Base-by-base conservation (phyloP, 441 rosid genomes). In the Adansonia gregorii region DNA sequence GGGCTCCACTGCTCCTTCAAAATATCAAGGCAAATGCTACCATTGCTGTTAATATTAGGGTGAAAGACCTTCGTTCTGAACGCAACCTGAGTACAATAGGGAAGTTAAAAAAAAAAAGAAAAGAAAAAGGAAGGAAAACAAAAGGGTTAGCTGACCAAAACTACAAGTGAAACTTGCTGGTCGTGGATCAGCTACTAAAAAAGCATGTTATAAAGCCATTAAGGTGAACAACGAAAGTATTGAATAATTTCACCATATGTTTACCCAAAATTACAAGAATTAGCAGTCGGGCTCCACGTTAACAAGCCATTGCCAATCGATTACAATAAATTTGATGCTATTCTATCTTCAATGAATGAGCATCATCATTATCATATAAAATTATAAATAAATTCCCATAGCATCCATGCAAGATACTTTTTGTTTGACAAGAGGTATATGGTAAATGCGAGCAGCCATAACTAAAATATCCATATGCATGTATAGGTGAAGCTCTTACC, bases 51-150 rank as follows among this genome's bases (percentile, higher is more conserved):
- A 41, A 86, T 86, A 81, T 86, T 86, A 31, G 88, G 88, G 58
- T 92, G 97, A 75, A 92, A 92, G 55, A 92, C 97, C 82, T 92
- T 92, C 4, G 97, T 92, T 85, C 94, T 89, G 86, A 92, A 92
- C 20, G 95, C 92, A 66, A 91, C 97, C 97, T 92, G 80, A 70
- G 15, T 56, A 19, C 8, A 31, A 24, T 24, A 8, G 8, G 11
- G 20, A 9, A 17, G 8, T 12, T 4, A 58, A 20, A 49, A 9
- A n/a, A 35, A 31, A 2, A 20, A 49, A 9, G 10, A 35, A 31
- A 2, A 4, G 1, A 6, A 55, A 6, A 39, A 12, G 27, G 27
- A 24, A 24, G 27, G 27, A 24, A 24, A 24, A 24, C 24, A 41
- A 49, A 69, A 49, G 31, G 27, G 12, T 15, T 15, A 52, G 15